phyloP scores from a whole-genome alignment of 768 basidiomycete species.

The Suillus alpinus region DNA sequence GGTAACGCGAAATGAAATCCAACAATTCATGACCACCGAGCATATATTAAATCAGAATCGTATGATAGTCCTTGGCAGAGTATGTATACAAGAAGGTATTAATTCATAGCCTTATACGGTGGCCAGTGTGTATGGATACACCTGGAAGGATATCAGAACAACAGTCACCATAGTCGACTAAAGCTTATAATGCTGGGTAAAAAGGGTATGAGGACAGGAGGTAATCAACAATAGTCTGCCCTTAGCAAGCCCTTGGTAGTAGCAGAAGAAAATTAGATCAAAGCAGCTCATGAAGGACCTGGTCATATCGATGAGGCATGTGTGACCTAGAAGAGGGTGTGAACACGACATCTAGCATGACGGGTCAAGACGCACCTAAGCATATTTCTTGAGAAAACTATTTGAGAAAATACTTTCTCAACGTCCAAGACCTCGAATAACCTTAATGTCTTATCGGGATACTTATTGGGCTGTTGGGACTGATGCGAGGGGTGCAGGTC shows the following conservation, averaged over 20 bases:
- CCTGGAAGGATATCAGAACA: not conserved
- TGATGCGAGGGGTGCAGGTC: slow-evolving; percentile 64
- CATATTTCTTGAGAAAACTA: slow-evolving; percentile 83
- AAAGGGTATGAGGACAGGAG: not conserved
- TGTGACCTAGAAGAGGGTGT: slow-evolving; percentile 49
- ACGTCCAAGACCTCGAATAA: slow-evolving; percentile 78
- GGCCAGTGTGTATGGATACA: not conserved
- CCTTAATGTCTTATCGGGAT: slow-evolving; percentile 33
- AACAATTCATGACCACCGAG: not conserved
- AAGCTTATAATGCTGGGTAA: not conserved
- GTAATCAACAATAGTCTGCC: not conserved
- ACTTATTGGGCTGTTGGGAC: slow-evolving; percentile 1
- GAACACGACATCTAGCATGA: not conserved
- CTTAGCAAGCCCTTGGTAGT: not conserved
- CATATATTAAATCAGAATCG: not conserved
- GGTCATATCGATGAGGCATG: slow-evolving; percentile 79
- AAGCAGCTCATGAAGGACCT: slow-evolving; percentile 66
- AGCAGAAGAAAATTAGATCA: slow-evolving; percentile 23
- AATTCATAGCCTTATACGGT: not conserved
- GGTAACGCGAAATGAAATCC: not conserved
- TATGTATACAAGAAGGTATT: not conserved
- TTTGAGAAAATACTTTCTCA: slow-evolving; percentile 74
- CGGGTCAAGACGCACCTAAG: slow-evolving; percentile 50
- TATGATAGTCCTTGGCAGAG: not conserved
- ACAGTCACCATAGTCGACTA: not conserved